phyloP scores from a whole-genome alignment of 1,284 basidiomycete genomes.

The Apiotrichum siamense region DNA sequence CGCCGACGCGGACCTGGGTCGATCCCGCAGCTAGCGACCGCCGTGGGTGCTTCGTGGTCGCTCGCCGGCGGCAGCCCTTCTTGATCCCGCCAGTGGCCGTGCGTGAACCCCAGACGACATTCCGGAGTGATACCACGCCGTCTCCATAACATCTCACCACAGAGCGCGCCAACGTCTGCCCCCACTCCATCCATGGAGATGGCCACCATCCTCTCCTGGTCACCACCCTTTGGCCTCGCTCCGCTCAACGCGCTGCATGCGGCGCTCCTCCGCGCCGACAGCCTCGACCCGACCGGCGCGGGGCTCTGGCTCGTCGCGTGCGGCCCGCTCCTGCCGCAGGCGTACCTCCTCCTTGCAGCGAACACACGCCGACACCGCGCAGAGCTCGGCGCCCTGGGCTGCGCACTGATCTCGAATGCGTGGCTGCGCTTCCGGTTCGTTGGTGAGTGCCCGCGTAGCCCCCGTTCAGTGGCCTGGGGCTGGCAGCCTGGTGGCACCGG shows the following conservation, averaged over 20 bases:
- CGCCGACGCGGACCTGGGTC: too few species aligned
- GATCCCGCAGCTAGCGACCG: too few species aligned
- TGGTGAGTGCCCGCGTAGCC: too few species aligned
- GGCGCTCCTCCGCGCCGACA: neutral
- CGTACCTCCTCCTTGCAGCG: constrained; percentile 21
- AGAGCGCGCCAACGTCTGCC: neutral
- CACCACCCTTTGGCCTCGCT: neutral
- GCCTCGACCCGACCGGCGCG: neutral
- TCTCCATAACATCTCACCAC: too few species aligned
- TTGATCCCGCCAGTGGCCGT: too few species aligned
- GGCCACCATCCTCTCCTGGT: neutral
- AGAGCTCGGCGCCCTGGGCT: constrained; percentile 17
- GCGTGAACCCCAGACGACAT: too few species aligned
- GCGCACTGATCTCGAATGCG: constrained; percentile 12
- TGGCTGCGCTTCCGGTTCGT: constrained; percentile 22
- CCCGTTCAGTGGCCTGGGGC: too few species aligned
- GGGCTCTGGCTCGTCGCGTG: neutral
- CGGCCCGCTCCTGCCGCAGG: constrained; percentile 21
- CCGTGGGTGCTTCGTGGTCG: too few species aligned
- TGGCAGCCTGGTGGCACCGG: too few species aligned
- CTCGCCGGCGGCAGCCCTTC: too few species aligned
- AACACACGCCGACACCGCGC: constrained; percentile 20
- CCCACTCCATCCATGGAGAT: too few species aligned
- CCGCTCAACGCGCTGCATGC: neutral
- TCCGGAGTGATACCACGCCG: too few species aligned